Evolutionary conservation across 2,329 filamentous ascomycete genomes (phyloP).

Genomic region (Fusarium compactum): DNA sequence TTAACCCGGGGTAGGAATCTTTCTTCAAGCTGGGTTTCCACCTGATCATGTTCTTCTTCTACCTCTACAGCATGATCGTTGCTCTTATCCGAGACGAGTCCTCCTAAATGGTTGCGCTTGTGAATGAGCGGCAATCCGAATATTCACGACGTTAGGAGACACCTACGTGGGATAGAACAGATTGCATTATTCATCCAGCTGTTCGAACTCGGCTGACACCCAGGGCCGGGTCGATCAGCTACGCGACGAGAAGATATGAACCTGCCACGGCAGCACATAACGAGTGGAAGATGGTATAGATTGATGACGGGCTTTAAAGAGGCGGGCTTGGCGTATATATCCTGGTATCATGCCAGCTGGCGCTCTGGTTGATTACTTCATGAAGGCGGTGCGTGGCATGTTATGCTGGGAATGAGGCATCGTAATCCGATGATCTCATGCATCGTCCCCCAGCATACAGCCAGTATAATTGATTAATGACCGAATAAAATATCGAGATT

Average conservation of each 20-base stretch:
- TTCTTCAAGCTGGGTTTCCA: constrained; percentile 99
- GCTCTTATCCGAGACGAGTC: constrained; percentile 96
- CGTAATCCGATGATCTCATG: constrained; percentile 22
- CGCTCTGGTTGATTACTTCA: constrained; percentile 51
- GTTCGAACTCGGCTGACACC: constrained; percentile 31
- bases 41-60: constrained; percentile 99
- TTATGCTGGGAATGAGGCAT: constrained; percentile 39
- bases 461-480: constrained; percentile 51
- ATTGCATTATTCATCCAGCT: constrained; percentile 24
- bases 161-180: constrained; percentile 20
- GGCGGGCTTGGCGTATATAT: constrained; percentile 49
- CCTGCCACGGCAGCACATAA: constrained; percentile 45
- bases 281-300: constrained; percentile 47
- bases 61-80: constrained; percentile 98
- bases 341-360: constrained; percentile 49
- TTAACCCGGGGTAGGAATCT: constrained; percentile 77
- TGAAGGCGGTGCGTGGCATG: constrained; percentile 40
- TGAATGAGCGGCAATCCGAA: constrained; percentile 33
- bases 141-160: constrained; percentile 20
- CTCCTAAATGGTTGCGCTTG: constrained; percentile 66
- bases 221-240: constrained; percentile 37
- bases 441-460: constrained; percentile 34
- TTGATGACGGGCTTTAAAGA: constrained; percentile 46
- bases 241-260: constrained; percentile 40
- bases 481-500: constrained; percentile 34